Base-by-base conservation (phyloP, 257 asterid species). In the Catharanthus roseus region DNA sequence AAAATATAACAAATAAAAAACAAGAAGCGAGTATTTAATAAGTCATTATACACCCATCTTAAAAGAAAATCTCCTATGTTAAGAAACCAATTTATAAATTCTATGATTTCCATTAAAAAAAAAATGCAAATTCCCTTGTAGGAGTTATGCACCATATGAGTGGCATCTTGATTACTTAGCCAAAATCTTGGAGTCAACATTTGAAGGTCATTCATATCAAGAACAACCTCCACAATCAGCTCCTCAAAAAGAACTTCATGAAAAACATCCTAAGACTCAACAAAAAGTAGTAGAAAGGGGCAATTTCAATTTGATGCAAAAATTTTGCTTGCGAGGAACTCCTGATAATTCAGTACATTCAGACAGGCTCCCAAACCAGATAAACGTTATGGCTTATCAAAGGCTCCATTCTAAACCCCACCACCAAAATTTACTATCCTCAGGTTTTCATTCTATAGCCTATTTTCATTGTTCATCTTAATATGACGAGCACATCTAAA, bases 281-380 rank as follows among this genome's bases (percentile, higher is more conserved):
- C n/a, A n/a, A n/a, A n/a, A n/a, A n/a, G n/a, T n/a, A n/a, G n/a
- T n/a, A n/a, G n/a, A n/a, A n/a, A 45, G 24, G n/a, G 5, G 41
- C 57, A 13, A 57, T 29, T 13, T 44, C 33, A 24, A 21, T 1
- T 44, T 13, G 9, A 4, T 44, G 18, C 39, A 44, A 39, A 44
- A 1, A 21, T 3, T 44, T 0, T 66, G 70, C 57, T 18, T 44
- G 70, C 56, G 16, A 8, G 33, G 11, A 45, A 28, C 26, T 45
- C 57, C 70, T 66, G n/a, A n/a, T n/a, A n/a, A n/a, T n/a, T 1
- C 10, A 66, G 57, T 66, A 53, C 54, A 26, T n/a, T 41, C 70
- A 12, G 55, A n/a, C n/a, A n/a, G n/a, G n/a, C n/a, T n/a, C n/a
- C n/a, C n/a, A n/a, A n/a, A n/a, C n/a, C n/a, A 44, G 6, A 66